Evolutionary conservation across 2,329 filamentous ascomycete species (phyloP), one percentile per base, ranked within the genome.

Genomic region (Dothideomycetes sp.): DNA sequence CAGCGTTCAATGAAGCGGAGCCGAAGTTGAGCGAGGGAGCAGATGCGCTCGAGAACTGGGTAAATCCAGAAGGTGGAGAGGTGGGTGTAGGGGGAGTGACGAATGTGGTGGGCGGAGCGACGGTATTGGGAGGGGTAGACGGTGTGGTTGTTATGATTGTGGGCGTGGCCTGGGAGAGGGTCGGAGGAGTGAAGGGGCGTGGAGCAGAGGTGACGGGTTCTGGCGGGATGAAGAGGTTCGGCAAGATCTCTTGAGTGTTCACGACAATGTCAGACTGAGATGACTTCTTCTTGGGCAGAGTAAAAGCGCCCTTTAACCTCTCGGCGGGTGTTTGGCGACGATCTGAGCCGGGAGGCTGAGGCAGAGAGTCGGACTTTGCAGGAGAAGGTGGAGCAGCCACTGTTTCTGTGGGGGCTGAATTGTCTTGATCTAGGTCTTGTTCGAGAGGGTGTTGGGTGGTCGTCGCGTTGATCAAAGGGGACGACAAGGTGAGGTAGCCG

Each of bases 301-400:
- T 74, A 53, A 91, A 85, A 10, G 80, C 82, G 54, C 80, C 78
- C 58, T 75, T 82, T 46, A 89, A 67, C 54, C 79, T 84, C 53
- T 78, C 75, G 37, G 74, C 77, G 9, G 83, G 82, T 8, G 85
- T 88, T 15, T 74, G 69, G 17, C 77, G 77, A 45, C 82, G 74
- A 50, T 72, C 72, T 47, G 65, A 51, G 24, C 48, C 36, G 12
- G 53, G 45, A 39, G 53, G 43, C 39, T 23, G 48, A 25, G 43
- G 47, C 25, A 37, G 46, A 43, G 43, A 44, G 45, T 33, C 44
- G 45, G 29, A 46, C 44, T 34, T 31, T 27, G 16, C 22, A n/a
- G 22, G 8, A 5, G 32, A 20, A 16, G 25, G 28, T 15, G 56
- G 51, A 36, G 64, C 57, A 27, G 54, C 51, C 17, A 62, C 56